Conservation (phyloP, 441 rosid genomes). For the Omphalea diandra region DNA sequence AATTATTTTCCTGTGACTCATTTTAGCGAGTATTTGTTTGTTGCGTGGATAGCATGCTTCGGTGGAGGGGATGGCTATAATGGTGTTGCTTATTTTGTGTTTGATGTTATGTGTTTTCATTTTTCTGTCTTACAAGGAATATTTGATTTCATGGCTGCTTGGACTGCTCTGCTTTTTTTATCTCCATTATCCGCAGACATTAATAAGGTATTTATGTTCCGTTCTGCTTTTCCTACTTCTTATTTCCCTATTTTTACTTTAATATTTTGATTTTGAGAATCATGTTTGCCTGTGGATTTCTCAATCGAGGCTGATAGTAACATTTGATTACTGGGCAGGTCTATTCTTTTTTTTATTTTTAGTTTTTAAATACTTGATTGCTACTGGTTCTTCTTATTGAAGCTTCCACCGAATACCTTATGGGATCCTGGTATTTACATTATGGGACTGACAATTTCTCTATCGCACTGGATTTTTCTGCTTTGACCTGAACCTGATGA, state of each 20-base stretch:
- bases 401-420: too few relatives aligned
- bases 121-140: slow-evolving; percentile 23
- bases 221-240: not conserved
- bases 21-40: not conserved
- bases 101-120: not conserved
- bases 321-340: too few relatives aligned
- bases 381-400: too few relatives aligned
- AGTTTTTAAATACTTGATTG: too few relatives aligned
- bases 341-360: too few relatives aligned
- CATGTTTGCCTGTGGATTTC: not conserved
- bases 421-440: too few relatives aligned
- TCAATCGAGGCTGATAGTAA: too few relatives aligned
- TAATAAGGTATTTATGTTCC: slow-evolving; percentile 34
- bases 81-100: slow-evolving; percentile 13
- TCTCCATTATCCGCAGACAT: slow-evolving; percentile 15
- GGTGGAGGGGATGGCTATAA: not conserved
- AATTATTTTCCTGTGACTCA: not conserved
- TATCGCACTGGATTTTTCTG: too few relatives aligned
- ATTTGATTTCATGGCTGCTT: slow-evolving; percentile 23
- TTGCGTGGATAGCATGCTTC: not conserved
- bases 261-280: not conserved
- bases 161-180: slow-evolving; percentile 26
- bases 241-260: not conserved
- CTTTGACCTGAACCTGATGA: too few relatives aligned
- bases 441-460: too few relatives aligned